Evolutionary conservation across 1,284 basidiomycete species (phyloP).

Genomic region (Binderoboletus segoi): DNA sequence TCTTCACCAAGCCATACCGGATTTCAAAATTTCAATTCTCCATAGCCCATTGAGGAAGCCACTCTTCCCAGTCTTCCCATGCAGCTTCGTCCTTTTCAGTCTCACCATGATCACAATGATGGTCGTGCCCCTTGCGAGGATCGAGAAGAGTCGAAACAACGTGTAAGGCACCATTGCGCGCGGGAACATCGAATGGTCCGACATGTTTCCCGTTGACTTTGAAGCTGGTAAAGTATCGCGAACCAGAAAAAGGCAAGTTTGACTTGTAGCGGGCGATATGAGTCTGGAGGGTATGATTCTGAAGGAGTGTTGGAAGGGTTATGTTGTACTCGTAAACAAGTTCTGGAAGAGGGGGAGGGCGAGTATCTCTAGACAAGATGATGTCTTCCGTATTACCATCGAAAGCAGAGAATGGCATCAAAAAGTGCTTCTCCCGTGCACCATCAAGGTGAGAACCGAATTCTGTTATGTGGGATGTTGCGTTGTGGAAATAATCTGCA

Average conservation of each 20-base stretch:
- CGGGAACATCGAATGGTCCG: slow-evolving; percentile 53
- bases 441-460: not conserved
- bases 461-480: slow-evolving; percentile 7
- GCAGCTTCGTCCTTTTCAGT: slow-evolving; percentile 32
- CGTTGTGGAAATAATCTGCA: slow-evolving; percentile 26
- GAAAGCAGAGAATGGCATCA: not conserved
- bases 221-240: slow-evolving; percentile 47
- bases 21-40: slow-evolving; percentile 28
- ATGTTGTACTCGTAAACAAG: slow-evolving; percentile 49
- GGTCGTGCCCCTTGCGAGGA: slow-evolving; percentile 39
- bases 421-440: not conserved
- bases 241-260: slow-evolving; percentile 41
- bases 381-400: not conserved
- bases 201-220: slow-evolving; percentile 56
- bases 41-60: slow-evolving; percentile 44
- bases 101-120: slow-evolving; percentile 24
- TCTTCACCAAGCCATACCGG: no score
- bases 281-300: slow-evolving; percentile 51
- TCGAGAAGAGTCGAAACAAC: slow-evolving; percentile 54
- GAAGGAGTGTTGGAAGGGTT: slow-evolving; percentile 51
- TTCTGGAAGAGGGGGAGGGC: slow-evolving; percentile 13
- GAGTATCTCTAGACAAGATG: not conserved
- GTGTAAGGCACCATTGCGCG: slow-evolving; percentile 67
- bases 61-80: slow-evolving; percentile 68
- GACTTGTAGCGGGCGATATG: slow-evolving; percentile 49